phyloP scores from a whole-genome alignment of 2,329 filamentous ascomycete genomes.

The Aureobasidium lini region DNA sequence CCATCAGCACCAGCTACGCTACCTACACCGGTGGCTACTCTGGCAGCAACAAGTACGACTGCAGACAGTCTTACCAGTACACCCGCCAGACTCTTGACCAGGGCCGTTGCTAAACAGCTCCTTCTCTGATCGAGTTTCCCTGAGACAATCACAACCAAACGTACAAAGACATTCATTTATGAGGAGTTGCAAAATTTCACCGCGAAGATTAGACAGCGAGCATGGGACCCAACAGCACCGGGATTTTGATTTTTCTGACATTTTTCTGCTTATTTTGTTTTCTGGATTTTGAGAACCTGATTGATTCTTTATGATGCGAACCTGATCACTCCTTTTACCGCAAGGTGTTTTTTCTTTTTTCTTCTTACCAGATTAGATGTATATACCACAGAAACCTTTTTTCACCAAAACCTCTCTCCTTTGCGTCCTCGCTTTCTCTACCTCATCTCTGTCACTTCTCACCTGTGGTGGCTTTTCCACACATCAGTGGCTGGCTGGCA shows the following conservation, averaged over 20 bases:
- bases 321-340: background rate
- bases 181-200: background rate
- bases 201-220: background rate
- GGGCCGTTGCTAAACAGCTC: slow-evolving; percentile 13
- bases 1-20: slow-evolving; percentile 16
- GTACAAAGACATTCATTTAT: background rate
- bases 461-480: no score
- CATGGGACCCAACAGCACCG: background rate
- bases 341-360: background rate
- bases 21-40: slow-evolving; percentile 14
- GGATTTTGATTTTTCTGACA: background rate
- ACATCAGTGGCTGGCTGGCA: background rate
- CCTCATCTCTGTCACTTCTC: no score
- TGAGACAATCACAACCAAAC: background rate
- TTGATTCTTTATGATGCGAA: background rate
- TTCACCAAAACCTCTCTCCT: background rate
- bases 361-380: background rate
- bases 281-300: background rate
- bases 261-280: background rate
- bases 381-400: background rate
- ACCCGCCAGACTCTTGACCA: slow-evolving; percentile 11
- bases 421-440: background rate
- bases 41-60: slow-evolving; percentile 15
- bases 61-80: slow-evolving; percentile 16
- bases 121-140: background rate